These are phyloP conservation scores for Amanita subjunquillea DNA, from an alignment of 768 basidiomycete species.

Conservation along the genomic window DNA sequence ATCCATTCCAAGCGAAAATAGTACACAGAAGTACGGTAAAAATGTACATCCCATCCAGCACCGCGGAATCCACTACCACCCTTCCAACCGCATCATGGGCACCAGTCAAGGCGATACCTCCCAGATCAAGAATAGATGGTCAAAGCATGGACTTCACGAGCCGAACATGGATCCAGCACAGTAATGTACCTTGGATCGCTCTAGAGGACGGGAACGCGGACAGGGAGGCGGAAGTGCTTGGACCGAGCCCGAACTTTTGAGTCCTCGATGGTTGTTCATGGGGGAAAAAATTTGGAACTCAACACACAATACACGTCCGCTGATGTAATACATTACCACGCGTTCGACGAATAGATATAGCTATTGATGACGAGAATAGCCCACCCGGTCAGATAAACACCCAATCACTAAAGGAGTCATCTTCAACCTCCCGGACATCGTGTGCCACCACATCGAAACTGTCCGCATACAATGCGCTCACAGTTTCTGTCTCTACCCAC, in stretches of 20 bases:
- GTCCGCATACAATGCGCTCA: slow-evolving; percentile 55
- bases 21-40: background rate
- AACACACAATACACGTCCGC: slow-evolving; percentile 16
- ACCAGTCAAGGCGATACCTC: slow-evolving; percentile 67
- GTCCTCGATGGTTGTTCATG: slow-evolving; percentile 72
- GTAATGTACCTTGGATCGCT: slow-evolving; percentile 31
- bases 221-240: slow-evolving; percentile 77
- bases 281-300: slow-evolving; percentile 10
- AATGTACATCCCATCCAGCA: slow-evolving; percentile 26
- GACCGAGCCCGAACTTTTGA: slow-evolving; percentile 87
- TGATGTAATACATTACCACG: slow-evolving; percentile 2
- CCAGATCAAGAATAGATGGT: slow-evolving; percentile 29
- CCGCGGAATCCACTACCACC: slow-evolving; percentile 17
- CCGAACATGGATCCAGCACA: slow-evolving; percentile 21
- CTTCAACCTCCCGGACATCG: slow-evolving; percentile 35
- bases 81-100: slow-evolving; percentile 48
- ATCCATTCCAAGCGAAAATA: too few species aligned
- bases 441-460: slow-evolving; percentile 38
- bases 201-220: slow-evolving; percentile 93
- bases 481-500: slow-evolving; percentile 56
- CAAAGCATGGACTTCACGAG: slow-evolving; percentile 29
- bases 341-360: too few species aligned
- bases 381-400: too few species aligned
- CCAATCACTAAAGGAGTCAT: slow-evolving; percentile 20
- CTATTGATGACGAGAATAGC: too few species aligned